Conservation (phyloP, 257 asterid genomes). For the Nicotiana noctiflora region DNA sequence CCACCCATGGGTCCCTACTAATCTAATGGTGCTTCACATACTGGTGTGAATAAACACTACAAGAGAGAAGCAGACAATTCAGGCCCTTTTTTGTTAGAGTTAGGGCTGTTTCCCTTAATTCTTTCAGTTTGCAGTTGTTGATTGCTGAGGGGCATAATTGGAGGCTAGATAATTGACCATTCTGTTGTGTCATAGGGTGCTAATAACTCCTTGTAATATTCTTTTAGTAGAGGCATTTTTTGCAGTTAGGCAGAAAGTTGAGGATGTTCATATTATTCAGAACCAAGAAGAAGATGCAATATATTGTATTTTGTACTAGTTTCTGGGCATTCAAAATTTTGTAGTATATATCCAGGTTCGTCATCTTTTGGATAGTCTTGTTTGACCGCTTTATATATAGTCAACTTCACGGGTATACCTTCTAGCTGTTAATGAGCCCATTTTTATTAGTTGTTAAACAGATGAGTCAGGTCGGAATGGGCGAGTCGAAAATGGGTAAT, state of each 20-base stretch:
- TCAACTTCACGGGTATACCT: background rate
- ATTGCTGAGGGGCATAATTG: conserved; percentile 1
- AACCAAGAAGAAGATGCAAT: background rate
- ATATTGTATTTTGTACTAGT: background rate
- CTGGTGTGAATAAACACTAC: background rate
- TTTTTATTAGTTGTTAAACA: too few relatives aligned
- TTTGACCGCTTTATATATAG: background rate
- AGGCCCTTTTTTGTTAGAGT: background rate
- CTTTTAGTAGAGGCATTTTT: conserved; percentile 10
- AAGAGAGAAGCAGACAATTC: background rate
- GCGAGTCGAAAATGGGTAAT: too few relatives aligned
- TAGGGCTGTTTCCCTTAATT: background rate
- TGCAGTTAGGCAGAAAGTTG: conserved; percentile 8
- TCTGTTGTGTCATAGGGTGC: conserved; percentile 14
- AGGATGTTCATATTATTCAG: background rate
- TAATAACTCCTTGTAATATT: conserved; percentile 10
- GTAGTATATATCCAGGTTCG: background rate
- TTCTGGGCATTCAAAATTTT: background rate
- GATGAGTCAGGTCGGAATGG: too few relatives aligned
- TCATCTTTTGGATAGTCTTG: background rate
- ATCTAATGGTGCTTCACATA: conserved; percentile 12
- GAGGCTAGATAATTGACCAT: background rate
- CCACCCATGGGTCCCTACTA: conserved; percentile 93
- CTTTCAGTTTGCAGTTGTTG: conserved; percentile 7
- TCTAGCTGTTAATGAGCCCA: background rate